Percentiles rank a stretch among this genome's conserved stretches.
Evolutionary conservation across 1,284 basidiomycete species (phyloP).

Genomic region (Macrocystidia cucumis): DNA sequence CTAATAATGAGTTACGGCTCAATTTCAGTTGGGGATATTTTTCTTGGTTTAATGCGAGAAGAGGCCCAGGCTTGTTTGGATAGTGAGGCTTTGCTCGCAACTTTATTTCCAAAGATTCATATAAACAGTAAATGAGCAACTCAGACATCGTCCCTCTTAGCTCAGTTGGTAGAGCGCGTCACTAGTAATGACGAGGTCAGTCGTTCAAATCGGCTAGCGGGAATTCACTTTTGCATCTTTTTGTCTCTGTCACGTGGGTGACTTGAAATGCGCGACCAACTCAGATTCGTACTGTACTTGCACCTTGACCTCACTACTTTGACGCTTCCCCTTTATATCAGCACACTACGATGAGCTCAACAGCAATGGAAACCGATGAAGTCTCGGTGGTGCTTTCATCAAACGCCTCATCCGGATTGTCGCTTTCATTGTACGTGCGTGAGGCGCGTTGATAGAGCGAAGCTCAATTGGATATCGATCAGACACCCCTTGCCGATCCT

Average conservation of each 20-base stretch:
- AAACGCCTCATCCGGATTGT: slow-evolving; percentile 59
- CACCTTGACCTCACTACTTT: not conserved
- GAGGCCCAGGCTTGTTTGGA: too few relatives aligned
- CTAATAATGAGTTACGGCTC: too few relatives aligned
- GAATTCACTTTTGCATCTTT: slow-evolving; percentile 11
- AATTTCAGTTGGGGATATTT: too few relatives aligned
- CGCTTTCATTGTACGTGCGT: slow-evolving; percentile 58
- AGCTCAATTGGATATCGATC: slow-evolving; percentile 11
- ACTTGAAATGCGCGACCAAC: not conserved
- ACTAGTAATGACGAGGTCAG: slow-evolving; percentile 35
- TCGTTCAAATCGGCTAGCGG: slow-evolving; percentile 18
- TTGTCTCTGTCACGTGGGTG: slow-evolving; percentile 1
- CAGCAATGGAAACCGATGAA: slow-evolving; percentile 76
- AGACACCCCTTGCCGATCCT: slow-evolving; percentile 96
- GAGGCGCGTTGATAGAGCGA: slow-evolving; percentile 1
- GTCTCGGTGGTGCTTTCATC: slow-evolving; percentile 64
- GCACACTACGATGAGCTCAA: slow-evolving; percentile 46
- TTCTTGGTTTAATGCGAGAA: too few relatives aligned
- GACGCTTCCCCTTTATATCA: slow-evolving; percentile 6
- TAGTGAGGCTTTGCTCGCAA: too few relatives aligned
- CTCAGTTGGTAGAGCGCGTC: slow-evolving; percentile 59
- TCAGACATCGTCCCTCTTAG: slow-evolving; percentile 31
- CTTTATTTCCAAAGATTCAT: too few relatives aligned
- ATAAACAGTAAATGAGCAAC: not conserved
- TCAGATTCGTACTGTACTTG: not conserved